Percentiles rank a stretch among this genome's conserved stretches.
Conservation (phyloP, 2,329 filamentous ascomycete genomes). For the Colletotrichum camelliae region DNA sequence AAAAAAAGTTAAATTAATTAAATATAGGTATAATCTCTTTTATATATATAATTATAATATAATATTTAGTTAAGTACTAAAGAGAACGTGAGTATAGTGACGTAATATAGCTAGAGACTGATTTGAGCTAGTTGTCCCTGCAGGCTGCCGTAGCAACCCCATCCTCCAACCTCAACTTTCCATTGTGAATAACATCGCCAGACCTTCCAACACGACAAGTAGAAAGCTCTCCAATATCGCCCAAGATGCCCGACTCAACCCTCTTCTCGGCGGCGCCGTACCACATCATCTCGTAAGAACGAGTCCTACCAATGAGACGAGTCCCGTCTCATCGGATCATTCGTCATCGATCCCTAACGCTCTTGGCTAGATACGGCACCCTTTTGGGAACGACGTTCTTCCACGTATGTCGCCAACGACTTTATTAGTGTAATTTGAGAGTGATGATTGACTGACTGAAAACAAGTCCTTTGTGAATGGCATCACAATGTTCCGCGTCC, state of each 20-base stretch:
- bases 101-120: no score
- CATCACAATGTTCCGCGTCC: constrained; percentile 75
- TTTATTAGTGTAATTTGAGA: background rate
- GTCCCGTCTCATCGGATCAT: background rate
- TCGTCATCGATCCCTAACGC: constrained; percentile 5
- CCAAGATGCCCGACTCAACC: constrained; percentile 53
- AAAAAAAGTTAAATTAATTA: no score
- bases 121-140: no score
- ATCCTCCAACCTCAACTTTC: background rate
- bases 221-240: background rate
- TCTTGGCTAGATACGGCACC: constrained; percentile 74
- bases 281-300: constrained; percentile 73
- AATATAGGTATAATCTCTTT: no score
- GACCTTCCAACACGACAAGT: background rate
- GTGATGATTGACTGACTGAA: background rate
- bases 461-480: constrained; percentile 75
- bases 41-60: no score
- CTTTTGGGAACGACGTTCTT: constrained; percentile 87
- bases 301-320: background rate
- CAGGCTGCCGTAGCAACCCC: background rate
- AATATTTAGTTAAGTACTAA: no score
- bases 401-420: constrained; percentile 61
- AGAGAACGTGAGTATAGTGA: no score
- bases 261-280: constrained; percentile 73
- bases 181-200: background rate